Evolutionary conservation across 2,329 filamentous ascomycete species (phyloP).

Genomic region (Hypocreales sp.): DNA sequence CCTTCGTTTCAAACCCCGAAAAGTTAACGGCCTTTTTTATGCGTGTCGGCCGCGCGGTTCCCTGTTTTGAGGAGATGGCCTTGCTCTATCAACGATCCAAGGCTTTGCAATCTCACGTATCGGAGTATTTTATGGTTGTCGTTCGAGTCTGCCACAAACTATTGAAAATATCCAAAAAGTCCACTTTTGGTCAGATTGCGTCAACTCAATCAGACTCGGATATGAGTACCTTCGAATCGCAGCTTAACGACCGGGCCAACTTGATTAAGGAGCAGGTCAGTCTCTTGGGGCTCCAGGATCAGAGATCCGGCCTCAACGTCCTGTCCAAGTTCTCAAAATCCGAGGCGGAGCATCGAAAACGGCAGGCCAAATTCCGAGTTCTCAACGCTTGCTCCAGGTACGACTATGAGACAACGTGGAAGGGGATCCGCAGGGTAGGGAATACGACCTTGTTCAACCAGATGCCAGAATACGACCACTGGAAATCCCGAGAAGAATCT

Average conservation of each 20-base stretch:
- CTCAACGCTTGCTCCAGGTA: slow-evolving; percentile 25
- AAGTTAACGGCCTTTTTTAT: slow-evolving; percentile 24
- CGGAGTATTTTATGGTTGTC: slow-evolving; percentile 24
- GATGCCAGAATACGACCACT: slow-evolving; percentile 4
- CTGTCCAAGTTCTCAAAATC: not conserved
- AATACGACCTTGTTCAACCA: slow-evolving; percentile 12
- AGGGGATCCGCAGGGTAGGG: slow-evolving; percentile 22
- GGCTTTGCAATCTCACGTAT: slow-evolving; percentile 16
- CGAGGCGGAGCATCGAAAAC: slow-evolving; percentile 2
- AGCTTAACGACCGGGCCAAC: slow-evolving; percentile 17
- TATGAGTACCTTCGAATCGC: slow-evolving; percentile 13
- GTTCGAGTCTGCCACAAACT: slow-evolving; percentile 21
- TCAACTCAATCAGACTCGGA: slow-evolving; percentile 15
- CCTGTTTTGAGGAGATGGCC: slow-evolving; percentile 21
- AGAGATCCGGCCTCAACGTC: slow-evolving; percentile 9
- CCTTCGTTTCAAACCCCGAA: slow-evolving; percentile 18
- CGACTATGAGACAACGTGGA: slow-evolving; percentile 23
- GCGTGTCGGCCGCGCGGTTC: slow-evolving; percentile 21
- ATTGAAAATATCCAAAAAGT: slow-evolving; percentile 16
- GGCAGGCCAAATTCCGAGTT: slow-evolving; percentile 7
- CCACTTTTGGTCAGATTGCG: slow-evolving; percentile 13
- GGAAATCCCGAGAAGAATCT: slow-evolving; percentile 4
- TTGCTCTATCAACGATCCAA: slow-evolving; percentile 22
- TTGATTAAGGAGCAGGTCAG: slow-evolving; percentile 17
- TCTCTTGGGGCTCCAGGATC: slow-evolving; percentile 10